Conservation (phyloP, 768 basidiomycete species). For the Mycena rosella region DNA sequence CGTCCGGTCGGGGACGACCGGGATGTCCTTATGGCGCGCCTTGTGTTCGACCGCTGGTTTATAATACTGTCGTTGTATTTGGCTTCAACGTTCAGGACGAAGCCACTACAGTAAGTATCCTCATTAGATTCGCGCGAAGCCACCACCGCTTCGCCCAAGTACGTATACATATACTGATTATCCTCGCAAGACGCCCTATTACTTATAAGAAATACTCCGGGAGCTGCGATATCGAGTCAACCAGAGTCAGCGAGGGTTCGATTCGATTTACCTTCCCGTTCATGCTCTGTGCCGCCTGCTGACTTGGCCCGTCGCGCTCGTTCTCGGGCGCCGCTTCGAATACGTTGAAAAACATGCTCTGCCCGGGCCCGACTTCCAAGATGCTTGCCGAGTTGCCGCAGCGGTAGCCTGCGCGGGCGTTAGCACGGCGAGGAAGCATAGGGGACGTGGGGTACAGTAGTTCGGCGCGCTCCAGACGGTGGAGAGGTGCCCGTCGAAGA, state of each 20-base stretch:
- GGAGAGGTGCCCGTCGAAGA: conserved; percentile 94
- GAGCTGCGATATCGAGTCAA: conserved; percentile 55
- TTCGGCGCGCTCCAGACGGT: conserved; percentile 99
- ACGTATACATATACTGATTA: conserved; percentile 16
- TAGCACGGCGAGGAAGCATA: background rate
- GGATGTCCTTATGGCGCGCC: conserved; percentile 14
- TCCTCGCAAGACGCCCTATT: conserved; percentile 30
- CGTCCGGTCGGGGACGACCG: background rate
- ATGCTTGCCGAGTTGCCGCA: conserved; percentile 98
- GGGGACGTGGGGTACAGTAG: conserved; percentile 66
- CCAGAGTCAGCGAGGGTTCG: background rate
- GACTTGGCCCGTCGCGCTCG: conserved; percentile 89
- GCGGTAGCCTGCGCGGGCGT: conserved; percentile 65
- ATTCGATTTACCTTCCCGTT: conserved; percentile 71
- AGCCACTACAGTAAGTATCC: background rate
- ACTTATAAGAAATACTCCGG: conserved; percentile 89
- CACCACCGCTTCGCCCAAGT: background rate
- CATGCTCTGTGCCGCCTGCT: conserved; percentile 80
- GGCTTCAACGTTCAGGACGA: background rate
- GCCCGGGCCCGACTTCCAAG: conserved; percentile 93
- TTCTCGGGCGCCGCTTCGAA: conserved; percentile 99
- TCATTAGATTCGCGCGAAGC: conserved; percentile 18
- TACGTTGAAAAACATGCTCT: conserved; percentile 93
- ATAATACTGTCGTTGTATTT: background rate
- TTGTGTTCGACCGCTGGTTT: background rate